Evolutionary conservation across 192 early-diverging fungal genomes (phyloP).

Genomic region (Coemansia umbellata): DNA sequence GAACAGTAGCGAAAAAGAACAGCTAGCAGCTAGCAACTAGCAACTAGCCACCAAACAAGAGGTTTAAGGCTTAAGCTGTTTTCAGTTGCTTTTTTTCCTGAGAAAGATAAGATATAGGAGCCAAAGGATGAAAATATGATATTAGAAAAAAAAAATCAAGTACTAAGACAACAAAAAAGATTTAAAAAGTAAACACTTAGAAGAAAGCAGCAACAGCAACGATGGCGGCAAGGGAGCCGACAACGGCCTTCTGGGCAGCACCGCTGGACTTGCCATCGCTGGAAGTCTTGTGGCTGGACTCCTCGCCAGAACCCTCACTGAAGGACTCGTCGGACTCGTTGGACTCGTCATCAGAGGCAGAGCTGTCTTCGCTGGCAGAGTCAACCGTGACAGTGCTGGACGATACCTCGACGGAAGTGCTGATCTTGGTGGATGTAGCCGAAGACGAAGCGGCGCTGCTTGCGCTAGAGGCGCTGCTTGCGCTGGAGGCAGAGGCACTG

Average conservation of each 20-base stretch:
- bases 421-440: too few species aligned
- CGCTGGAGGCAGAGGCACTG: neutral
- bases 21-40: too few species aligned
- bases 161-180: neutral
- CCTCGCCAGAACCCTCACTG: neutral
- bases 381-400: neutral
- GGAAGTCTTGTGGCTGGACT: too few species aligned
- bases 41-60: too few species aligned
- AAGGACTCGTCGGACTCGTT: constrained; percentile 1
- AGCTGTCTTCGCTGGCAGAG: neutral
- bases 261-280: constrained; percentile 12
- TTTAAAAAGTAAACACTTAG: constrained; percentile 13
- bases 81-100: too few species aligned
- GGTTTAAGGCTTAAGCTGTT: too few species aligned
- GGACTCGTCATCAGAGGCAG: neutral
- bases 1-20: too few species aligned
- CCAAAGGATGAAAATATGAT: neutral
- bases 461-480: too few species aligned
- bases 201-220: constrained; percentile 37
- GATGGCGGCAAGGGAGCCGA: constrained; percentile 25
- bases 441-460: neutral
- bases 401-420: neutral
- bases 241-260: constrained; percentile 14
- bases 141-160: neutral
- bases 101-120: neutral